These are phyloP conservation scores for Brasilioporus rufonigricans DNA, from an alignment of 768 basidiomycete genomes.

Conservation along the genomic window DNA sequence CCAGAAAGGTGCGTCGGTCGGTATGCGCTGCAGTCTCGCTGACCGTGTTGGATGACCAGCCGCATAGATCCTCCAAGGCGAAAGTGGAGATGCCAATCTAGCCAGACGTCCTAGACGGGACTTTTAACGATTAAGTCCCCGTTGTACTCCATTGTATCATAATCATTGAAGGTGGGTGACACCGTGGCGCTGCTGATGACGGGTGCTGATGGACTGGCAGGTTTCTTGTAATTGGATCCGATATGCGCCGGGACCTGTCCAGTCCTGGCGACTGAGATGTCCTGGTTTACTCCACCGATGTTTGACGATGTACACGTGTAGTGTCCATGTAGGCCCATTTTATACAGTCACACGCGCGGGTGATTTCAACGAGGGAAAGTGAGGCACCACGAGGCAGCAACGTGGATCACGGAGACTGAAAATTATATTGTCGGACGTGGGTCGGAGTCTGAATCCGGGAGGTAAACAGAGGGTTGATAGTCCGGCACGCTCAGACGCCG, in stretches of 20 bases:
- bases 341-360: slow-evolving; percentile 14
- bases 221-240: slow-evolving; percentile 12
- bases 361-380: slow-evolving; percentile 26
- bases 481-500: slow-evolving; percentile 25
- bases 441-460: slow-evolving; percentile 20
- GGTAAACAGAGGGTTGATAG: slow-evolving; percentile 15
- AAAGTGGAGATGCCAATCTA: slow-evolving; percentile 1
- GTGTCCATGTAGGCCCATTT: background rate
- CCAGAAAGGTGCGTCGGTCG: slow-evolving; percentile 22
- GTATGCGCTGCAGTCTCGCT: background rate
- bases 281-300: slow-evolving; percentile 6
- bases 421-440: slow-evolving; percentile 1
- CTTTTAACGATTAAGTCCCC: slow-evolving; percentile 30
- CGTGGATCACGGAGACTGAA: slow-evolving; percentile 23
- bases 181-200: background rate
- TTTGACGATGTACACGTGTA: slow-evolving; percentile 20
- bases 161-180: slow-evolving; percentile 14
- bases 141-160: slow-evolving; percentile 23
- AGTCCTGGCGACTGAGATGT: slow-evolving; percentile 14
- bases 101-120: slow-evolving; percentile 15
- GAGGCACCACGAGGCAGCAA: slow-evolving; percentile 21
- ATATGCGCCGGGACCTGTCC: background rate
- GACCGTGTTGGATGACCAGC: slow-evolving; percentile 13
- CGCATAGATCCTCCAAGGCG: slow-evolving; percentile 15
- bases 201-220: slow-evolving; percentile 1